Base-by-base conservation (phyloP, 2,329 filamentous ascomycete genomes). In the Aspergillus tamarii region DNA sequence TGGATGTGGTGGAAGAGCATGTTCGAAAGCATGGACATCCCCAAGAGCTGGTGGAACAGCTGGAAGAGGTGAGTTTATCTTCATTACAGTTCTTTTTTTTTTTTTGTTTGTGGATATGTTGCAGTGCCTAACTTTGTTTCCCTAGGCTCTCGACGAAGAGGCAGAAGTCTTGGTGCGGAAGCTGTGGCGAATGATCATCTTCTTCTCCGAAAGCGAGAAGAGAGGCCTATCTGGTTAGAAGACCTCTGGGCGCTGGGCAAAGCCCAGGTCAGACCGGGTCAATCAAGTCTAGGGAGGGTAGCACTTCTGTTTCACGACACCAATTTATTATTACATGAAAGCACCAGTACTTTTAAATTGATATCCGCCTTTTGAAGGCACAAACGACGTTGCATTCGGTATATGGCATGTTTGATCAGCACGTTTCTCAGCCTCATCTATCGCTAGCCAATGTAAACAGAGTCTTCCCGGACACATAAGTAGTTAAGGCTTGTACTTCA, bases 101-200 rank as follows among this genome's bases (percentile, higher is more conserved):
- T 23, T 19, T 14, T 14, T 10, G 39, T 50, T 39, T 12, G 53
- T 10, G 9, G 11, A 46, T n/a, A 21, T 16, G 23, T 16, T 6
- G 26, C 48, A 8, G 32, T 61, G 54, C 66, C 78, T 84, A 76
- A 84, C 70, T 50, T 16, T 52, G 16, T 61, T 50, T 62, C 28
- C 66, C 34, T 64, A 94, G 88, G 92, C 93, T 50, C 84, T 99
- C 66, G 95, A 97, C 74, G 95, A 99, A 74, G 95, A 98, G 75
- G 93, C 94, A 12, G 94, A 97, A 78, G 90, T 92, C 30, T 82
- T 99, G 69, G 94, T 98, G 57, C 96, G 93, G 87, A 98, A 97
- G 82, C 86, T 99, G 41, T 99, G 95, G 95, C 88, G 94, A 57
- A 96, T 98, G 93, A 89, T 97, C 63, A 96, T 98, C 73, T 98